Base-by-base conservation (phyloP, 768 basidiomycete species). In the Nevesoporus exiguus region DNA sequence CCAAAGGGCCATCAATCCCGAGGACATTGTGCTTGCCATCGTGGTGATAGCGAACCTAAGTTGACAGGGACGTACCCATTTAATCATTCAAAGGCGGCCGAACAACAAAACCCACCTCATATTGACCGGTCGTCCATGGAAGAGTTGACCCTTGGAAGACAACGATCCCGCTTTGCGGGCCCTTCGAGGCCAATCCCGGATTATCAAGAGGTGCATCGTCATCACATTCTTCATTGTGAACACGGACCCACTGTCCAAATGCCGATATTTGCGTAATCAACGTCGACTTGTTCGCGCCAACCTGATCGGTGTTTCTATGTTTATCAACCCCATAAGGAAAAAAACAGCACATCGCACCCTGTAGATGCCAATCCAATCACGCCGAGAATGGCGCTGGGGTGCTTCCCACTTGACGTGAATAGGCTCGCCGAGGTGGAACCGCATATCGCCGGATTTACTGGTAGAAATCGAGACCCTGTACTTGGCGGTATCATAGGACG, bases 11-110 rank as follows among this genome's bases (percentile, higher is more conserved):
- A 45, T 89, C 85, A 49, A 88, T 65, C 49, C 84, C 82, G 82
- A 98, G 88, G 52, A 98, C 97, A 70, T 94, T 97, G 72, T 99
- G 90, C 70, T 95, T 98, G 45, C 93, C 94, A 69, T 97, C 93
- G 65, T 98, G 95, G 64, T 99, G 97, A 67, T 94, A 95, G 3
- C 93, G 85, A 55, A 88, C 76, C 88, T 90, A 57, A 25, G 46
- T 42, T 42, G n/a, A 47, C 15, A 40, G 5, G 27, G 33, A 47
- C n/a, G 5, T 41, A 9, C 22, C 17, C 22, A 31, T 31, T 64
- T 49, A 50, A 45, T 36, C 4, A n/a, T 31, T 24, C 22, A 13
- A 30, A 11, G 44, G 37, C 25, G 15, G 29, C 42, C 21, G 11
- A 8, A n/a, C 11, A 22, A 41, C n/a, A 33, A 50, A 29, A 52